Base-by-base conservation (phyloP, 257 asterid genomes). In the Handroanthus guayacan region DNA sequence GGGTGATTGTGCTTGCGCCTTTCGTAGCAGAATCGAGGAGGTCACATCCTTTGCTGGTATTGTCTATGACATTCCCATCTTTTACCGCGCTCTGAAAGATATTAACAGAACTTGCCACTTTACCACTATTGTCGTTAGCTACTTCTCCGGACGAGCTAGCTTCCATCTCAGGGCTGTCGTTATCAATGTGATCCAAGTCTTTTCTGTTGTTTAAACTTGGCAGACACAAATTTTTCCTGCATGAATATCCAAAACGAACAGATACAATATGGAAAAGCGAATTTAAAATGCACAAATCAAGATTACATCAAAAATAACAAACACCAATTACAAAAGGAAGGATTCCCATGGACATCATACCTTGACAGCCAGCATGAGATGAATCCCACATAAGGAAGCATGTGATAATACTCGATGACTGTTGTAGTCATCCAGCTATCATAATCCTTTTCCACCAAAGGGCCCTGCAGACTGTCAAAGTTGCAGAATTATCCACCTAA, bases 351-450 rank as follows among this genome's bases (percentile, higher is more conserved):
- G 72, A 50, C 10, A 60, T 9, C 62, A 64, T 88, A 89, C 97
- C 94, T 72, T 45, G 75, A 64, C 75, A 87, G 75, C 90, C 90
- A 87, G 75, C 60, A 44, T 43, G 90, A 85, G 76, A 92, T 71
- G 81, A 87, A 69, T 54, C 10, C 79, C 66, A 84, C 84, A 80
- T 90, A 92, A 73, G 97, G 95, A 77, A 87, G 90, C 90, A 90
- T 51, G 51, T 87, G 78, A 75, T 80, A 75, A 78, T 71, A 81
- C 74, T 81, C 86, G 14, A 90, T 81, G n/a, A 79, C 76, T 2
- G 71, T 71, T 37, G 89, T 86, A 51, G 80, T 20, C 5, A 45
- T 43, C 93, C 96, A 92, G 63, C 79, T 20, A 60, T 69, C 83
- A 10, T 16, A 44, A 71, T 4, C 66, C 78, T 77, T 81, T 65